Percentiles rank a stretch among this genome's conserved stretches.
phyloP scores from a whole-genome alignment of 1,284 basidiomycete genomes.

The Leccinum subfulvum region DNA sequence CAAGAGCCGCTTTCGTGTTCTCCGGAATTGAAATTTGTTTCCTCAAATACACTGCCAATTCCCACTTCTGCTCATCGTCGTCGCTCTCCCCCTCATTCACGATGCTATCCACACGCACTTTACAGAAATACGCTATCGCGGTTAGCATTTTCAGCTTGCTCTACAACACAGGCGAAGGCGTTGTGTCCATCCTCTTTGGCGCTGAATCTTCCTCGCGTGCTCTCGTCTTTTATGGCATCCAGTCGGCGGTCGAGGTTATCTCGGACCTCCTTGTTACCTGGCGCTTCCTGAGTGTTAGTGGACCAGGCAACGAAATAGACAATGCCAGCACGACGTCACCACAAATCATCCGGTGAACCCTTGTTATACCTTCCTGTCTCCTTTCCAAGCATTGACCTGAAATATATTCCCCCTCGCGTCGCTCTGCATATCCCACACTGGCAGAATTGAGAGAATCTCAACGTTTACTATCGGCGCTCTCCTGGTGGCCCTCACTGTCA shows the following conservation, averaged over 20 bases:
- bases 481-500: slow-evolving; percentile 38
- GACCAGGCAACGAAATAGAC: slow-evolving; percentile 34
- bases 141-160: slow-evolving; percentile 35
- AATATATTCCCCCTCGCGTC: background rate
- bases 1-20: background rate
- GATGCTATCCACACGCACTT: slow-evolving; percentile 20
- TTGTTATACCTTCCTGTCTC: background rate
- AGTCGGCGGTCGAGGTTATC: slow-evolving; percentile 33
- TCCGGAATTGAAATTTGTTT: background rate
- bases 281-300: slow-evolving; percentile 38
- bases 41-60: background rate
- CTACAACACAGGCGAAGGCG: slow-evolving; percentile 34
- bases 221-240: slow-evolving; percentile 53
- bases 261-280: slow-evolving; percentile 32
- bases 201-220: slow-evolving; percentile 44
- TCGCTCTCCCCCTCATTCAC: background rate
- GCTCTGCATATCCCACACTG: background rate
- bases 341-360: slow-evolving; percentile 32
- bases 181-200: slow-evolving; percentile 44
- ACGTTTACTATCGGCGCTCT: slow-evolving; percentile 38
- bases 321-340: slow-evolving; percentile 8
- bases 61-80: background rate
- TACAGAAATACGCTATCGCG: slow-evolving; percentile 35
- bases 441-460: slow-evolving; percentile 41
- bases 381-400: background rate